phyloP scores from a whole-genome alignment of 1,284 basidiomycete species.

The Ustilago sp. region DNA sequence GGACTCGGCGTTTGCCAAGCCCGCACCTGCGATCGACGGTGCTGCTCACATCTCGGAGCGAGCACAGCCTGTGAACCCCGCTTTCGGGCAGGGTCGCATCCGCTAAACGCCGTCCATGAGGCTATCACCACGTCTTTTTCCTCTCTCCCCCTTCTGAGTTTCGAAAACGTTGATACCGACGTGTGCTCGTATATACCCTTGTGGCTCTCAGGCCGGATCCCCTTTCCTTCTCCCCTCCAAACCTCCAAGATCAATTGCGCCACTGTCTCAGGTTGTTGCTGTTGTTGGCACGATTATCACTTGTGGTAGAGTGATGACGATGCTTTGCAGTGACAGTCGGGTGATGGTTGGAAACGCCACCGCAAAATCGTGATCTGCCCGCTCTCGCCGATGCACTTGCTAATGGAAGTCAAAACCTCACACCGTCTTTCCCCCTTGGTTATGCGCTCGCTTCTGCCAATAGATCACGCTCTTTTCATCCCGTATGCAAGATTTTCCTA shows the following conservation, averaged over 20 bases:
- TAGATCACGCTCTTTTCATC: slow-evolving; percentile 22
- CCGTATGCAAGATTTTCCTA: background rate
- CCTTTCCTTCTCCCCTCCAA: background rate
- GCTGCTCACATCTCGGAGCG: slow-evolving; percentile 35
- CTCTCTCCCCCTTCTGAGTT: slow-evolving; percentile 11
- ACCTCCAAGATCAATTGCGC: slow-evolving; percentile 8
- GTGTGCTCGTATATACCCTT: slow-evolving; percentile 47
- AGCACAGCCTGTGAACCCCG: slow-evolving; percentile 47
- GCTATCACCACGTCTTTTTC: background rate
- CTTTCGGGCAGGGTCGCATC: slow-evolving; percentile 38
- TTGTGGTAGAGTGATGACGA: slow-evolving; percentile 34
- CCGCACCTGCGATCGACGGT: slow-evolving; percentile 50
- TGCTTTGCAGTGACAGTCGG: slow-evolving; percentile 5
- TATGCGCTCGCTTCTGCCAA: slow-evolving; percentile 8
- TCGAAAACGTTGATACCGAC: slow-evolving; percentile 37
- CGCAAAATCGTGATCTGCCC: slow-evolving; percentile 12
- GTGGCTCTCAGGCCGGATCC: background rate
- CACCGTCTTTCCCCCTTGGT: background rate
- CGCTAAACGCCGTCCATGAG: slow-evolving; percentile 16
- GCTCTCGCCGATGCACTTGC: slow-evolving; percentile 18
- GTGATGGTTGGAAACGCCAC: background rate
- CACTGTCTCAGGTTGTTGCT: background rate
- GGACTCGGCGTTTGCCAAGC: slow-evolving; percentile 31
- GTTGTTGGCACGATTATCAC: slow-evolving; percentile 15
- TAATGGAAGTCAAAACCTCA: slow-evolving; percentile 15